A percentile compares a stretch with the other conserved stretches of the same genome.
These are phyloP conservation scores for Malassezia yamatoensis DNA, from an alignment of 1,284 basidiomycete genomes.

Conservation along the genomic window DNA sequence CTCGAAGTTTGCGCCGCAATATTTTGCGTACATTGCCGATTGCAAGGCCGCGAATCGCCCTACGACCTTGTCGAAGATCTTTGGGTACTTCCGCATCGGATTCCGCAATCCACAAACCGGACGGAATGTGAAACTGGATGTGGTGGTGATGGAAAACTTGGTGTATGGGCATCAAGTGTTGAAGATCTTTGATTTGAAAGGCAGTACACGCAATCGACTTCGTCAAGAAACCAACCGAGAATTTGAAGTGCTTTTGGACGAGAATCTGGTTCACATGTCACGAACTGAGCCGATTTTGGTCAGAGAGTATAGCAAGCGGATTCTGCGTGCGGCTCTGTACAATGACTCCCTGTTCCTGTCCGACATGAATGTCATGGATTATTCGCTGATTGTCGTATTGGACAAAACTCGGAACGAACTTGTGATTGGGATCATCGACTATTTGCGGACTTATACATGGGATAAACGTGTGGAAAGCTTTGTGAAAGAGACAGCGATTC, in stretches of 20 bases:
- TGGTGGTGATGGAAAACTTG: conserved; percentile 92
- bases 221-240: conserved; percentile 79
- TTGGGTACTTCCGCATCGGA: conserved; percentile 91
- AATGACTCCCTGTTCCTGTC: conserved; percentile 79
- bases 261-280: conserved; percentile 66
- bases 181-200: conserved; percentile 52
- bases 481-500: conserved; percentile 86
- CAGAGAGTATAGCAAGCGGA: conserved; percentile 86
- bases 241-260: conserved; percentile 80
- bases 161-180: conserved; percentile 82
- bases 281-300: conserved; percentile 70
- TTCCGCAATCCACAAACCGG: conserved; percentile 70
- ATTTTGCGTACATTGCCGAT: conserved; percentile 87
- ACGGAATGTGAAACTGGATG: conserved; percentile 80
- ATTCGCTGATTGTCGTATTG: conserved; percentile 88
- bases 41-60: conserved; percentile 59
- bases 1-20: conserved; percentile 91
- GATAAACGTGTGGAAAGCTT: conserved; percentile 96
- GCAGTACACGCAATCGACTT: conserved; percentile 49
- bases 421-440: conserved; percentile 94
- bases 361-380: conserved; percentile 92
- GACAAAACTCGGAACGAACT: conserved; percentile 37
- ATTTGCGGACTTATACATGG: conserved; percentile 88
- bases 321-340: conserved; percentile 76
- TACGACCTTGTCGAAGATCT: conserved; percentile 88